These are phyloP conservation scores for Claviceps capensis DNA, from an alignment of 2,329 filamentous ascomycete genomes.

Conservation along the genomic window DNA sequence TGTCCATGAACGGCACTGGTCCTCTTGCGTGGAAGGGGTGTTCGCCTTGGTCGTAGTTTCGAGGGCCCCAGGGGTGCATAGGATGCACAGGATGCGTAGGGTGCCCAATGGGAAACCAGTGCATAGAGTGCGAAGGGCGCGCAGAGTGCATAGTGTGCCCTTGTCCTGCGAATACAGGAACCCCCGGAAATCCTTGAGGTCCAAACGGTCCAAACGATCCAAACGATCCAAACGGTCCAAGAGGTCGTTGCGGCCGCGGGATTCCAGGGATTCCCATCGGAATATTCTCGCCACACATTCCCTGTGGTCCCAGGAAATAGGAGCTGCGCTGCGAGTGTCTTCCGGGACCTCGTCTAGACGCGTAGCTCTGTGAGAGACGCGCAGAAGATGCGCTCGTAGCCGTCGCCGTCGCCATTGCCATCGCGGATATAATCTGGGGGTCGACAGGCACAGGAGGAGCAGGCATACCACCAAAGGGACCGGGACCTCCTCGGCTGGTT, in stretches of 20 bases:
- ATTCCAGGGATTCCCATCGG: too few relatives aligned
- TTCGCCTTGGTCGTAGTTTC: background rate
- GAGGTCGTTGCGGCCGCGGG: too few relatives aligned
- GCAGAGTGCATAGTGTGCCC: too few relatives aligned
- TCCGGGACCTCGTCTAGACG: background rate
- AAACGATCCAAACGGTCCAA: background rate
- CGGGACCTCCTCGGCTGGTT: slow-evolving; percentile 5
- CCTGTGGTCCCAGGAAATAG: background rate
- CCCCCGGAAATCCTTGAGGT: background rate
- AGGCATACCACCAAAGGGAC: background rate
- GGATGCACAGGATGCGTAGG: too few relatives aligned
- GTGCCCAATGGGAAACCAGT: too few relatives aligned
- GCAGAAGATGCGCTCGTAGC: slow-evolving; percentile 2
- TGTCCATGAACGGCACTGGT: background rate
- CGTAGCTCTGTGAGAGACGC: background rate
- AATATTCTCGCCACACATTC: too few relatives aligned
- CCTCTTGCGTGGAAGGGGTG: slow-evolving; percentile 5
- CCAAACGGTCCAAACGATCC: background rate
- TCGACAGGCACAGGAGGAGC: slow-evolving; percentile 2
- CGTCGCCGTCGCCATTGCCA: background rate
- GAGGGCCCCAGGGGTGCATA: background rate
- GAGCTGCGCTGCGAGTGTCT: background rate
- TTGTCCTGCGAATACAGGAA: too few relatives aligned
- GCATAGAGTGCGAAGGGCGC: too few relatives aligned
- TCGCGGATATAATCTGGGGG: background rate